phyloP scores from a whole-genome alignment of 108 stramenopile genomes.

The Poteriospumella lacustris region DNA sequence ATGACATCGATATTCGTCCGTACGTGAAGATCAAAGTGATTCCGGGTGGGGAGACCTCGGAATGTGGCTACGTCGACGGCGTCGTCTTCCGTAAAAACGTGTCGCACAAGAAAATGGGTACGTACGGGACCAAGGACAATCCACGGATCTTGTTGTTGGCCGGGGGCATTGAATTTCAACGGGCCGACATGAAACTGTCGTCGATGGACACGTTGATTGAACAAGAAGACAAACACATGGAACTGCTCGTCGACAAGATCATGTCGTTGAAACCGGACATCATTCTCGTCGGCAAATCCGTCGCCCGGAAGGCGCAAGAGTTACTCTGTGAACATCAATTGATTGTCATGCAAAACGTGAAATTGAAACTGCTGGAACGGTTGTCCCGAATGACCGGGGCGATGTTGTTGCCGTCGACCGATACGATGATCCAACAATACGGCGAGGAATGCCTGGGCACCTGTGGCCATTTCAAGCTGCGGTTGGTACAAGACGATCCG shows the following conservation, averaged over 20 bases:
- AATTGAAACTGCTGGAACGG: conserved; percentile 68
- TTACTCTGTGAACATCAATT: conserved; percentile 70
- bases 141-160: conserved; percentile 83
- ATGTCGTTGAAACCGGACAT: conserved; percentile 77
- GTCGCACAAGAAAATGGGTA: conserved; percentile 69
- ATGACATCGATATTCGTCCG: conserved; percentile 71
- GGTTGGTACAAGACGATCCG: conserved; percentile 59
- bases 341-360: conserved; percentile 80
- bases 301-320: conserved; percentile 79
- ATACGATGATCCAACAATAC: conserved; percentile 78
- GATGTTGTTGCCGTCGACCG: conserved; percentile 73
- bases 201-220: conserved; percentile 82
- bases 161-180: conserved; percentile 84
- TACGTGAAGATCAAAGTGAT: conserved; percentile 70
- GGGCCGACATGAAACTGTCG: conserved; percentile 72
- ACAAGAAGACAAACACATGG: conserved; percentile 85
- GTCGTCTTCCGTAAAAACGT: conserved; percentile 82
- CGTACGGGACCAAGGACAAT: conserved; percentile 36
- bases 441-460: conserved; percentile 64
- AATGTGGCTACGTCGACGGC: conserved; percentile 80
- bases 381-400: conserved; percentile 85
- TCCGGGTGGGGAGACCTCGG: conserved; percentile 45
- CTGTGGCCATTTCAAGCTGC: conserved; percentile 43
- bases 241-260: conserved; percentile 84
- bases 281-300: conserved; percentile 71